These are phyloP conservation scores for Pestalotiopsis sp. DNA, from an alignment of 2,329 filamentous ascomycete species.

Conservation along the genomic window DNA sequence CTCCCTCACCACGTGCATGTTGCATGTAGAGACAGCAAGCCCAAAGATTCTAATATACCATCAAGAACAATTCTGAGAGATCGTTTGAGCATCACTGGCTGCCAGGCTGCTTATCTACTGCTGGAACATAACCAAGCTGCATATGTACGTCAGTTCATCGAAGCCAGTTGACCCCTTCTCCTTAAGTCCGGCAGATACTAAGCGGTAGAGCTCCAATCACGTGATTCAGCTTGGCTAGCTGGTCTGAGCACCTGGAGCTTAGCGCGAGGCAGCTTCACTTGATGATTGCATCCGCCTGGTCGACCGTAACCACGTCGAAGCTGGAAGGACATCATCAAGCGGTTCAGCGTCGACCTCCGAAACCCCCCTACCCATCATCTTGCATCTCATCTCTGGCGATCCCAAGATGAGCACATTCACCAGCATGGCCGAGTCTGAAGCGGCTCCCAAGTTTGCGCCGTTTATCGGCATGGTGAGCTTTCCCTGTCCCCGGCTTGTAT, in stretches of 20 bases:
- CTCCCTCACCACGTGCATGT: no score
- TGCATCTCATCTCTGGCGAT: background rate
- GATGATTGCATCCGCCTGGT: slow-evolving; percentile 1
- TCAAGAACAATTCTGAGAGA: background rate
- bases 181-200: background rate
- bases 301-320: background rate
- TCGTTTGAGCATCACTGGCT: background rate
- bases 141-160: background rate
- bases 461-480: slow-evolving; percentile 82
- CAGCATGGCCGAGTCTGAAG: slow-evolving; percentile 59
- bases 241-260: background rate
- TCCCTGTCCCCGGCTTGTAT: slow-evolving; percentile 2
- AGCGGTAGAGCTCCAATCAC: background rate
- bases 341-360: background rate
- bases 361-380: background rate
- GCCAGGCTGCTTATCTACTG: background rate
- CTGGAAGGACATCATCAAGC: background rate
- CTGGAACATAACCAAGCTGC: background rate
- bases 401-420: background rate
- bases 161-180: background rate
- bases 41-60: no score
- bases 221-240: background rate
- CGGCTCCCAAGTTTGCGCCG: slow-evolving; percentile 77
- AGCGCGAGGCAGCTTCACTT: slow-evolving; percentile 10
- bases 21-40: no score